Percentiles rank a stretch among this genome's conserved stretches.
Evolutionary conservation across 2,329 filamentous ascomycete genomes (phyloP).

Genomic region (Phoma sp.): DNA sequence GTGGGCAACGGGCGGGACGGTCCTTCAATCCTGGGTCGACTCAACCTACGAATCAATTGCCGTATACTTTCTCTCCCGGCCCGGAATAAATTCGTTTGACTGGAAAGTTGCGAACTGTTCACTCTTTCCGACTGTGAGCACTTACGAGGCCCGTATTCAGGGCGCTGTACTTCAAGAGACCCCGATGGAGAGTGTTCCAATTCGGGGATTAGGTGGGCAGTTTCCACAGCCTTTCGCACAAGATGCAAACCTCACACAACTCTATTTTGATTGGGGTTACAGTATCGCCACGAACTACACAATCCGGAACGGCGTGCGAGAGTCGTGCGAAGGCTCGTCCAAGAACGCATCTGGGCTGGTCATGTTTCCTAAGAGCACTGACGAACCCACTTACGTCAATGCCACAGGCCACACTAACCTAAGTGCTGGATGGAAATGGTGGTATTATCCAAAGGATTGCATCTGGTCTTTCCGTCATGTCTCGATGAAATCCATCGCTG

Average conservation of each 20-base stretch:
- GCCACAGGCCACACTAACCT: background rate
- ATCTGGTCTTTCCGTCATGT: background rate
- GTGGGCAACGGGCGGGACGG: background rate
- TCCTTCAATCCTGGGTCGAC: background rate
- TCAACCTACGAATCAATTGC: background rate
- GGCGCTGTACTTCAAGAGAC: background rate
- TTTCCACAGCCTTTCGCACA: too few relatives aligned
- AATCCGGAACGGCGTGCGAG: background rate
- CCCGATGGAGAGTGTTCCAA: background rate
- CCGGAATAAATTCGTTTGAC: background rate
- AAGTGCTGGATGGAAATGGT: background rate
- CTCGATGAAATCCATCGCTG: background rate
- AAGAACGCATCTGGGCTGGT: background rate
- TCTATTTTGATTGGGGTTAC: background rate
- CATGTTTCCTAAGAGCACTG: background rate
- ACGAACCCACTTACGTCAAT: background rate
- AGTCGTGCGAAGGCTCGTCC: background rate
- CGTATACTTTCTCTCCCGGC: background rate
- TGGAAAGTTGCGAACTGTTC: background rate
- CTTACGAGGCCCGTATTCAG: background rate
- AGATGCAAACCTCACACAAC: too few relatives aligned
- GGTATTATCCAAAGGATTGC: background rate
- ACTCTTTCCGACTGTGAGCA: background rate
- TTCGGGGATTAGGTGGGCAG: background rate
- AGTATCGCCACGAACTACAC: background rate